Base-by-base conservation (phyloP, 2,329 filamentous ascomycete genomes). In the Apiospora sp. region DNA sequence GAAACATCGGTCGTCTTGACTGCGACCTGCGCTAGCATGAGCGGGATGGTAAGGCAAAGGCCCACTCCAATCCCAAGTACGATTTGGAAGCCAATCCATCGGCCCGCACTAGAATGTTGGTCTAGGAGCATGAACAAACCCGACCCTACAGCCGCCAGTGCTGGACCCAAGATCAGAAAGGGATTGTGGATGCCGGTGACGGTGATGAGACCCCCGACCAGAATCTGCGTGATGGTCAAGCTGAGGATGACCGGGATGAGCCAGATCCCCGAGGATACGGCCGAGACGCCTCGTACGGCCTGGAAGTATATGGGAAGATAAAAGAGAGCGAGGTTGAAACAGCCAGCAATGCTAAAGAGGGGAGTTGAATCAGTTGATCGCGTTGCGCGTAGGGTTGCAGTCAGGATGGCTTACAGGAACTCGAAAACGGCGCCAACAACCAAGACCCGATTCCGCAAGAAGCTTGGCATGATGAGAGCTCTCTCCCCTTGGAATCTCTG, bases 1-100 rank as follows among this genome's bases (percentile, higher is more conserved):
- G 44, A 48, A 1, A 48, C 16, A 48, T 48, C 44, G 16, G 6
- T 22, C 7, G 44, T 48, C 6, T 48, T 48, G 16, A 48, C 44
- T 4, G 44, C 44, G 4, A 48, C 44, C 44, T 48, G 44, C 16
- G 44, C 22, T 22, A 48, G 64, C 81, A 85, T 16, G 86, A 86
- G 79, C 67, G 82, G 82, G 19, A 83, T 80, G 77, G 86, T 84
- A 79, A 86, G 84, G 64, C 83, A 84, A 1, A 81, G 76, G 46
- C 85, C 85, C 44, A 88, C 82, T 24, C 88, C 88, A 10, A 89
- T 79, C 54, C 88, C 89, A 16, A 84, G 81, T 24, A 91, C 76
- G 67, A 87, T 85, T 78, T 90, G 88, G 78, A 87, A 89, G 24
- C 87, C 88, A 73, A 90, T 87, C 89, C 89, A 91, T 61, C 84